These are phyloP conservation scores for Populus hybrid DNA, from an alignment of 441 rosid species.

Conservation along the genomic window DNA sequence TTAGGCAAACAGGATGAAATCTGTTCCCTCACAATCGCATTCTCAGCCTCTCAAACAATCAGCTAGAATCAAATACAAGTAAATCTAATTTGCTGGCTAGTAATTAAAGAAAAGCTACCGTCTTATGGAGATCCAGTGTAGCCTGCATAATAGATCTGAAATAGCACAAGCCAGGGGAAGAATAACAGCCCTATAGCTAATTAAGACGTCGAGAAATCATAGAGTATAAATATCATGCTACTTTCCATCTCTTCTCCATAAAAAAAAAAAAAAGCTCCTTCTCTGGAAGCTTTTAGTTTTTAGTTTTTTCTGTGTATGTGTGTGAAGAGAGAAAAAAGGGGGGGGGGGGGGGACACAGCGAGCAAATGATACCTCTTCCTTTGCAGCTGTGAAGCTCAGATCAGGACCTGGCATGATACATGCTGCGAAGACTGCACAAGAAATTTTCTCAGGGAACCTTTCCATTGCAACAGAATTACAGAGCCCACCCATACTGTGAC, in stretches of 20 bases:
- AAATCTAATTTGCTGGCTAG: neutral
- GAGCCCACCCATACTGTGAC: conserved; percentile 35
- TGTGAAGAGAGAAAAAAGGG: no score
- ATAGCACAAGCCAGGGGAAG: neutral
- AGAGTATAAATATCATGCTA: neutral
- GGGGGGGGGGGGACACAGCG: no score
- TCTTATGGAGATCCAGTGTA: neutral
- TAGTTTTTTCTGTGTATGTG: no score
- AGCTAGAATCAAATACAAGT: neutral
- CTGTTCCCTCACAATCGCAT: conserved; percentile 19
- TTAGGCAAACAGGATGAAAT: conserved; percentile 28
- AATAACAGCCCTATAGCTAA: neutral
- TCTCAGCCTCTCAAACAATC: neutral
- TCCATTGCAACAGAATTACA: conserved; percentile 40
- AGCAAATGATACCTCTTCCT: conserved; percentile 23
- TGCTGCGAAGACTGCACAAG: conserved; percentile 28
- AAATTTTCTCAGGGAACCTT: conserved; percentile 35
- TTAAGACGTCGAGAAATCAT: neutral
- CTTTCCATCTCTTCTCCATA: neutral
- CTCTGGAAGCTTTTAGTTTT: no score
- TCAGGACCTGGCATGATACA: conserved; percentile 36
- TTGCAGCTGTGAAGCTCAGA: neutral
- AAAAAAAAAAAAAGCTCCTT: neutral
- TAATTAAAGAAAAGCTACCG: neutral
- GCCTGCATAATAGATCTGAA: neutral